phyloP scores from a whole-genome alignment of 768 basidiomycete species.

The Tephrocybe sp. region DNA sequence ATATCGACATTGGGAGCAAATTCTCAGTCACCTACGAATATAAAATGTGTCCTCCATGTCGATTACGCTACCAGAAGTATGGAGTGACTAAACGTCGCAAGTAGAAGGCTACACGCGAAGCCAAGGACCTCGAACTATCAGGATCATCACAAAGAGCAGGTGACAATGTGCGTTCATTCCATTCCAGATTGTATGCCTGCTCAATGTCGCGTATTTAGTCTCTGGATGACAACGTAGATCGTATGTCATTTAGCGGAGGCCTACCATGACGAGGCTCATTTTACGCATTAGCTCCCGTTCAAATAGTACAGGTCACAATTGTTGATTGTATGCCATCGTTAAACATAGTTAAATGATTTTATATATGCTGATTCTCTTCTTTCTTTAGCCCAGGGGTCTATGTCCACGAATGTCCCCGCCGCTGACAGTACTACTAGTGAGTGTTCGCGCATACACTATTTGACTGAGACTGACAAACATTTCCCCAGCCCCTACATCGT shows the following conservation, averaged over 20 bases:
- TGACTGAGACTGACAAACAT: slow-evolving; percentile 4
- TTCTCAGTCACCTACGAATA: slow-evolving; percentile 27
- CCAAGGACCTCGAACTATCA: slow-evolving; percentile 38
- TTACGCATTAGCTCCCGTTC: no score
- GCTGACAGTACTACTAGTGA: neutral
- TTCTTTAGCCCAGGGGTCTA: no score
- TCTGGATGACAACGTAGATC: no score
- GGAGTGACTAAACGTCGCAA: slow-evolving; percentile 55
- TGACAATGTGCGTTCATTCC: no score
- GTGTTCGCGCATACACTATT: neutral
- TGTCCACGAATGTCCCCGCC: no score
- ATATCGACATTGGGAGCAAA: neutral
- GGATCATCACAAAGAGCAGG: slow-evolving; percentile 3
- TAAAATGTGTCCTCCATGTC: slow-evolving; percentile 47
- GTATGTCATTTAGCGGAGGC: no score
- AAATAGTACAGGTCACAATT: no score
- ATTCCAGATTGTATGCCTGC: neutral
- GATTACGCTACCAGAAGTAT: slow-evolving; percentile 47
- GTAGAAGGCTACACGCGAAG: slow-evolving; percentile 45
- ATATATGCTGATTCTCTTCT: no score
- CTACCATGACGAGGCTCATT: no score
- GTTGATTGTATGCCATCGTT: no score
- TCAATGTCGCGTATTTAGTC: no score
- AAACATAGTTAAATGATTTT: no score
- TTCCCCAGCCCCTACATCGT: slow-evolving; percentile 12